Conservation (phyloP, 352 stramenopile genomes). For the Achlya hypogyna region DNA sequence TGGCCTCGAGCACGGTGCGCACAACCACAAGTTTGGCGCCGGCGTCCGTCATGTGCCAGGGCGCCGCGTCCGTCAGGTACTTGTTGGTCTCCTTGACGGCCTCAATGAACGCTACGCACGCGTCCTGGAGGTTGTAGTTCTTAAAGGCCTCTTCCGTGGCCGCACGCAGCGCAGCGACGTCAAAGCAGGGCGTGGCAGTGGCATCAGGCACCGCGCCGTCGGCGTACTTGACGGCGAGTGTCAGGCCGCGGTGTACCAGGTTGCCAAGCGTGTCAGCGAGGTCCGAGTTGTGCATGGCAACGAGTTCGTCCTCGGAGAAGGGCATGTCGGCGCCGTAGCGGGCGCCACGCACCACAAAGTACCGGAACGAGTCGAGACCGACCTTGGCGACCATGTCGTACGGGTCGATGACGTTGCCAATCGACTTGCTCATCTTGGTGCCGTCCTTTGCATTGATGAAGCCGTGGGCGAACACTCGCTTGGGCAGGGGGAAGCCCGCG, state of each 20-base stretch:
- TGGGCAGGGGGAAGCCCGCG: constrained; percentile 88
- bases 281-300: constrained; percentile 97
- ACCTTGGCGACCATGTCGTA: constrained; percentile 88
- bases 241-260: constrained; percentile 94
- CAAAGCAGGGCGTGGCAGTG: constrained; percentile 21
- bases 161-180: constrained; percentile 20
- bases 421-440: constrained; percentile 99
- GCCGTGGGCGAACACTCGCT: constrained; percentile 94
- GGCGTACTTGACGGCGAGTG: constrained; percentile 94
- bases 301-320: constrained; percentile 87
- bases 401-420: constrained; percentile 97
- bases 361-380: constrained; percentile 93
- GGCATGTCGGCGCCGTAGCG: constrained; percentile 95
- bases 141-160: constrained; percentile 75
- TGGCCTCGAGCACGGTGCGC: constrained; percentile 91
- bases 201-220: constrained; percentile 66
- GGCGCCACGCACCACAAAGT: constrained; percentile 83
- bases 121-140: constrained; percentile 86
- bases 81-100: constrained; percentile 93
- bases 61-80: constrained; percentile 95
- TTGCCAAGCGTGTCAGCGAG: constrained; percentile 90
- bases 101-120: constrained; percentile 84
- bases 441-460: constrained; percentile 98
- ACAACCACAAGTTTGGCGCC: constrained; percentile 86
- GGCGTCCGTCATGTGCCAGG: constrained; percentile 95